These are phyloP conservation scores for Usnea hakonensis DNA, from an alignment of 495 filamentous ascomycete species.

Conservation along the genomic window DNA sequence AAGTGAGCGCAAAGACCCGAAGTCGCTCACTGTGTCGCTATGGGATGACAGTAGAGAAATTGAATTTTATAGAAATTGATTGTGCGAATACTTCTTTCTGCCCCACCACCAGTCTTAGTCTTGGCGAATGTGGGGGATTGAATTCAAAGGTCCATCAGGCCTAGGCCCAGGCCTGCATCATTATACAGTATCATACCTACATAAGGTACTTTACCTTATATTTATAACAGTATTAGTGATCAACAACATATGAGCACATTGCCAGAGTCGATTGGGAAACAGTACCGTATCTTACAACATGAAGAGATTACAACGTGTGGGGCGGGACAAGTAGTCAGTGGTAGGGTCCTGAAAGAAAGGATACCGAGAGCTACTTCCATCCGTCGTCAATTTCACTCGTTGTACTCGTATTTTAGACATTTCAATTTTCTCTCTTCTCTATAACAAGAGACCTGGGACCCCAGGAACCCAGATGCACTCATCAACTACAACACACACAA, in stretches of 20 bases:
- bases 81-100: not conserved
- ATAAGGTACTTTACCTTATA: too few relatives aligned
- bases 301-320: too few relatives aligned
- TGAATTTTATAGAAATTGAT: not conserved
- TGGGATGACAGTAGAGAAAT: not conserved
- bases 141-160: too few relatives aligned
- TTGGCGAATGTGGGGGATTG: not conserved
- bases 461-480: not conserved
- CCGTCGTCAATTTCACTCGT: too few relatives aligned
- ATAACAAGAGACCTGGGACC: not conserved
- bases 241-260: not conserved
- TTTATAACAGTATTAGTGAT: too few relatives aligned
- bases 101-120: not conserved
- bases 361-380: too few relatives aligned
- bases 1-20: constrained; percentile 53
- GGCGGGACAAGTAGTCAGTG: too few relatives aligned
- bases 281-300: too few relatives aligned
- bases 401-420: not conserved
- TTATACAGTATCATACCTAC: not conserved
- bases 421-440: not conserved
- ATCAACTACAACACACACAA: not conserved
- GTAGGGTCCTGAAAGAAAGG: too few relatives aligned
- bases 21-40: constrained; percentile 43
- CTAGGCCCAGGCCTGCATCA: not conserved
- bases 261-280: not conserved